Evolutionary conservation across 2,329 filamentous ascomycete species (phyloP).

Genomic region (Epicoccum sorghinum): DNA sequence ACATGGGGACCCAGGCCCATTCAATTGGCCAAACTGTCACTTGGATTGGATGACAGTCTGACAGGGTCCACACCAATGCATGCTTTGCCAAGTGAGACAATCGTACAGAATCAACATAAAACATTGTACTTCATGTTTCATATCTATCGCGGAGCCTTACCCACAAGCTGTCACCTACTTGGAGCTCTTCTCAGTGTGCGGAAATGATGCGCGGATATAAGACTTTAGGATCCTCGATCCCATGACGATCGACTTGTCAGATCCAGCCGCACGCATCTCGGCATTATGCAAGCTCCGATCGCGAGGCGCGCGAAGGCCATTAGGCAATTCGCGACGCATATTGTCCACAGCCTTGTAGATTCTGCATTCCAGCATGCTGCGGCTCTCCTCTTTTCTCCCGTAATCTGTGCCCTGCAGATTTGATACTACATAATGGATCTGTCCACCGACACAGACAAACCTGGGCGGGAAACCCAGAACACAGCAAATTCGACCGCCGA

Average conservation of each 20-base stretch:
- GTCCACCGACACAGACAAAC: conserved; percentile 10
- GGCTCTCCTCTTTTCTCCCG: conserved; percentile 8
- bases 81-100: conserved; percentile 5
- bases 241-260: neutral
- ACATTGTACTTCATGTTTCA: too few species aligned
- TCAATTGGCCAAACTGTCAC: neutral
- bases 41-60: neutral
- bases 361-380: conserved; percentile 6
- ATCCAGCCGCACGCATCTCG: conserved; percentile 9
- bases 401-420: conserved; percentile 1
- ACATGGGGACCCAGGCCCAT: neutral
- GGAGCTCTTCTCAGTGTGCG: too few species aligned
- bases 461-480: conserved; percentile 4
- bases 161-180: neutral
- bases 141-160: neutral
- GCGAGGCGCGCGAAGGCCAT: conserved; percentile 1
- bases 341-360: conserved; percentile 4
- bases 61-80: conserved; percentile 1
- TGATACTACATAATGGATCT: conserved; percentile 10
- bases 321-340: conserved; percentile 7
- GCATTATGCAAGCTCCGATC: conserved; percentile 2
- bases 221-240: neutral
- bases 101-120: too few species aligned
- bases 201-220: conserved; percentile 4
- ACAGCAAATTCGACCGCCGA: conserved; percentile 1